Evolutionary conservation across 2,329 filamentous ascomycete genomes (phyloP), one percentile per base, ranked within the genome.

Genomic region (Biscogniauxia mediterranea): DNA sequence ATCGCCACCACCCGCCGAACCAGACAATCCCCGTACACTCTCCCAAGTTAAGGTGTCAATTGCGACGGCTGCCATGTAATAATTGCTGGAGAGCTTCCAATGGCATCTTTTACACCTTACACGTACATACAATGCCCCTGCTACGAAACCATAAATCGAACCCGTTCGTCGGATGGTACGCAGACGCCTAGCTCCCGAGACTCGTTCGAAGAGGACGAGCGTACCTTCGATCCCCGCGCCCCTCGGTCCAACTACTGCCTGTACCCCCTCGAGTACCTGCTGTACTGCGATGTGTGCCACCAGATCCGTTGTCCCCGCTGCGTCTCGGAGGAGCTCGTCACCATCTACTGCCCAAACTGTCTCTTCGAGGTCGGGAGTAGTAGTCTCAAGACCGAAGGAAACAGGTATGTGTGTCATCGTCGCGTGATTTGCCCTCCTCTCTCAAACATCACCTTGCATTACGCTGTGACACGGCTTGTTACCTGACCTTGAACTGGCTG

Each of bases 241-340:
- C 86, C 91, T 17, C 89, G 93, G 46, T 91, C 95, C 61, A 95
- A 93, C 75, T 98, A 92, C 81, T 93, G 92, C 67, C 82, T 99
- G 32, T 97, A 94, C 73, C 94, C 95, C 0, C 87, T 97, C 52
- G 94, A 98, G 72, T 89, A 97, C 73, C 85, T 99, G 25, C 84
- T 98, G 50, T 99, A 96, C 80, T 99, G 95, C 80, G 94, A 97
- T 74, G 95, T 98, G 75, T 99, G 95, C 76, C 92, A 96, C 74
- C 90, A 97, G 76, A 96, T 98, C 64, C 90, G 95, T 68, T 99
- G 95, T 74, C 91, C 92, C 5, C 84, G 93, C 78, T 99, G 95
- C 73, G 91, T 96, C 58, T 86, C 89, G 54, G 95, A 99, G 74
- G 95, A 99, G 78, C 93, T 97, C 59, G 88, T 96, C 54, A 95